These are phyloP conservation scores for Bryum argenteum DNA, from an alignment of 225 moss, liverwort and hornwort species.

Conservation along the genomic window DNA sequence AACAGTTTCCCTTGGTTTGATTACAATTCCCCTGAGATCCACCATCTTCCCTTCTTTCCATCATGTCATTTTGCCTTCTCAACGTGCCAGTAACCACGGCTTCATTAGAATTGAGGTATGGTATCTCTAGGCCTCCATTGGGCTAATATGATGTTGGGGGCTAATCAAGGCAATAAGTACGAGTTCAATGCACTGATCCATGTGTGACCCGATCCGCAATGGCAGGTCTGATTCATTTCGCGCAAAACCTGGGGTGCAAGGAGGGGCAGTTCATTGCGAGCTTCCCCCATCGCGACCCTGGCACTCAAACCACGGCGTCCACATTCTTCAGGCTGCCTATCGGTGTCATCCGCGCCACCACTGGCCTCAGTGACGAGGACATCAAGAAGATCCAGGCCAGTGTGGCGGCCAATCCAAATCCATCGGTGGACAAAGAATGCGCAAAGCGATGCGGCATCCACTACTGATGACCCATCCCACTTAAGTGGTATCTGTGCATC, in stretches of 20 bases:
- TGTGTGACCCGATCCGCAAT: too few species aligned
- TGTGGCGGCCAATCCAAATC: slow-evolving; percentile 22
- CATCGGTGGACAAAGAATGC: slow-evolving; percentile 34
- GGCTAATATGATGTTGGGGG: too few species aligned
- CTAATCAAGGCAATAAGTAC: too few species aligned
- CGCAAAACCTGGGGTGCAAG: slow-evolving; percentile 46
- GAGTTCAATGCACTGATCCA: too few species aligned
- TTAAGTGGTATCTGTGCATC: too few species aligned
- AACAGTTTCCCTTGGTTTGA: too few species aligned
- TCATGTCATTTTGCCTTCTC: too few species aligned
- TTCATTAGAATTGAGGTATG: too few species aligned
- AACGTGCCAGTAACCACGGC: too few species aligned
- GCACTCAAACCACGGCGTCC: slow-evolving; percentile 34
- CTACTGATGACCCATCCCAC: not conserved
- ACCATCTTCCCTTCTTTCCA: too few species aligned
- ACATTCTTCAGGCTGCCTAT: slow-evolving; percentile 33
- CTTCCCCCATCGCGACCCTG: slow-evolving; percentile 47
- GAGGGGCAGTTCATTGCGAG: slow-evolving; percentile 49
- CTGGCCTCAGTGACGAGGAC: slow-evolving; percentile 22
- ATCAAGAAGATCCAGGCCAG: slow-evolving; percentile 16
- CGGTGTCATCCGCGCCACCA: slow-evolving; percentile 25
- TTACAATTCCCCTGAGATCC: too few species aligned
- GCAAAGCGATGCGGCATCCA: slow-evolving; percentile 38
- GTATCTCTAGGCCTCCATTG: too few species aligned
- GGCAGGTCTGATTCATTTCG: slow-evolving; percentile 45